Evolutionary conservation across 805 yeast genomes (phyloP).

Genomic region (Starmera dryadoides): DNA sequence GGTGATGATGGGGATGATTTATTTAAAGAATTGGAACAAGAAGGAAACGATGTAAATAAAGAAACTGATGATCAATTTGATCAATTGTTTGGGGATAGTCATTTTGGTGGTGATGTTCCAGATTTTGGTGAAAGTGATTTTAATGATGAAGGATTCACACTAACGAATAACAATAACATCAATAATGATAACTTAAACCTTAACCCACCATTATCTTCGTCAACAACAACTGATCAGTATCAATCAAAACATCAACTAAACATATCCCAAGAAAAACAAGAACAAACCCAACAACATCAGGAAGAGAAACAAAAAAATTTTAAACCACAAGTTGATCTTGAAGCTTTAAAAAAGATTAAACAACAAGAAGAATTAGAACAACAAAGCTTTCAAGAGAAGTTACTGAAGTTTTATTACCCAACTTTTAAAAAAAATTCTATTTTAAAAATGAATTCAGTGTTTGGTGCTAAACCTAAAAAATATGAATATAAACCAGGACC

Average conservation of each 20-base stretch:
- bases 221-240: too few species aligned
- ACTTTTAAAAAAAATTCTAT: slow-evolving; percentile 47
- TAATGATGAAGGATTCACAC: background rate
- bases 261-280: too few species aligned
- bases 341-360: slow-evolving; percentile 7
- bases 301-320: too few species aligned
- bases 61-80: slow-evolving; percentile 9
- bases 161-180: slow-evolving; percentile 1
- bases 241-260: too few species aligned
- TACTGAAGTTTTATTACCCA: slow-evolving; percentile 52
- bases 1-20: slow-evolving; percentile 28
- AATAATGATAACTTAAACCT: too few species aligned
- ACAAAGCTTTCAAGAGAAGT: slow-evolving; percentile 18
- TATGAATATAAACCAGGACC: slow-evolving; percentile 38
- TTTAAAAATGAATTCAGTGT: slow-evolving; percentile 58
- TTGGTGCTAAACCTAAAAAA: slow-evolving; percentile 53
- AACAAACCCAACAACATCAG: too few species aligned
- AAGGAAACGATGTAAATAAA: slow-evolving; percentile 17
- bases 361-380: slow-evolving; percentile 19
- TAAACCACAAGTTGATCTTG: background rate
- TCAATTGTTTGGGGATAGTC: slow-evolving; percentile 25
- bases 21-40: slow-evolving; percentile 25
- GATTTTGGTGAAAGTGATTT: slow-evolving; percentile 12
- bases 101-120: slow-evolving; percentile 6
- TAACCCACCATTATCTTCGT: too few species aligned